A percentile compares a stretch with the other conserved stretches of the same genome.
phyloP scores from a whole-genome alignment of 441 rosid genomes.

The Corymbia calophylla region DNA sequence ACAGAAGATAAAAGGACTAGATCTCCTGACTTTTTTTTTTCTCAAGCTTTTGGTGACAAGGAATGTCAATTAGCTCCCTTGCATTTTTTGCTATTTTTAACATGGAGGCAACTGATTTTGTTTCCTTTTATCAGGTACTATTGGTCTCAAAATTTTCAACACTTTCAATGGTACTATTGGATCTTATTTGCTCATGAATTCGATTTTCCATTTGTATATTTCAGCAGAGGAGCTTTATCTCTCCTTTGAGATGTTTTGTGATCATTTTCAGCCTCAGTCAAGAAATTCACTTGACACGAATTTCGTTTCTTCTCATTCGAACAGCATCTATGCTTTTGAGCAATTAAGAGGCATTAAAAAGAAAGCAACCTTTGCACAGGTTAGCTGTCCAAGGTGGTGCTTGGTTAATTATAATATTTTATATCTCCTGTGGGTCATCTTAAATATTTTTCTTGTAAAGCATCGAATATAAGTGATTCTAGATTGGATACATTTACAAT shows the following conservation, averaged over 20 bases:
- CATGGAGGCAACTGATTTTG: slow-evolving; percentile 94
- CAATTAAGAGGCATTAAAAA: slow-evolving; percentile 59
- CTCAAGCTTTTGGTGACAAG: slow-evolving; percentile 35
- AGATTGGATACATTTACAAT: background rate
- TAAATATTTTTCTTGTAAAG: background rate
- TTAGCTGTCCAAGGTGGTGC: slow-evolving; percentile 1
- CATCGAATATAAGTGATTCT: background rate
- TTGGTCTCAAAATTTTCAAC: background rate
- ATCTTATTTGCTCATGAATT: background rate
- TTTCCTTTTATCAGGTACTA: slow-evolving; percentile 86
- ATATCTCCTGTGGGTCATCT: background rate
- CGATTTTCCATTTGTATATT: slow-evolving; percentile 39
- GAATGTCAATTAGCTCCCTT: slow-evolving; percentile 55
- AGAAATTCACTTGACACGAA: slow-evolving; percentile 57
- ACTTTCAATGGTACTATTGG: background rate
- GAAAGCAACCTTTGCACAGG: slow-evolving; percentile 63
- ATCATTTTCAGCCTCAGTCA: slow-evolving; percentile 68
- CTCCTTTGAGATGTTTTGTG: slow-evolving; percentile 76
- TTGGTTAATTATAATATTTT: background rate
- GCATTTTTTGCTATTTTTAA: slow-evolving; percentile 92
- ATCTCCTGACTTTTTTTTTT: background rate
- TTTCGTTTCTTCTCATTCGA: slow-evolving; percentile 86
- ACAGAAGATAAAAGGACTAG: background rate
- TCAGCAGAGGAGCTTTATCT: slow-evolving; percentile 78
- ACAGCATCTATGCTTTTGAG: slow-evolving; percentile 67